A percentile compares a stretch with the other conserved stretches of the same genome.
phyloP scores from a whole-genome alignment of 768 basidiomycete species.

The Coprinopsis cinerea region DNA sequence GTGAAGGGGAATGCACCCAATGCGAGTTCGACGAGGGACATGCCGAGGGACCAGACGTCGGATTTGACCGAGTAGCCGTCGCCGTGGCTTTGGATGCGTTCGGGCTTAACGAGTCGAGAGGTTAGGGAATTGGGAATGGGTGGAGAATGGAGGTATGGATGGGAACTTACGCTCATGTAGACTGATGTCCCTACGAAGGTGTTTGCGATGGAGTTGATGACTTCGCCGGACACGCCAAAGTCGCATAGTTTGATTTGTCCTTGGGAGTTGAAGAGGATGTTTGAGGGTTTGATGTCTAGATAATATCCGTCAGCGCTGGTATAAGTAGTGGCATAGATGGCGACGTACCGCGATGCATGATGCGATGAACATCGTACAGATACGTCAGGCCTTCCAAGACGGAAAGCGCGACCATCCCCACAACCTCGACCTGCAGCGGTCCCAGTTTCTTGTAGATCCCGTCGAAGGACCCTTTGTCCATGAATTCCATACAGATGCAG shows the following conservation, averaged over 20 bases:
- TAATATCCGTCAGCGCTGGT: neutral
- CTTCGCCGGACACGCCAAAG: conserved; percentile 97
- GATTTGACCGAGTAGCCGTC: conserved; percentile 87
- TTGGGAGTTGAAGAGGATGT: conserved; percentile 89
- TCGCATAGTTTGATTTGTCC: conserved; percentile 99
- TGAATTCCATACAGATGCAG: conserved; percentile 97
- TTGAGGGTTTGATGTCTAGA: conserved; percentile 97
- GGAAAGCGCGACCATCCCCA: conserved; percentile 89
- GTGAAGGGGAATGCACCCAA: conserved; percentile 98
- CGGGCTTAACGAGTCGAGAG: too few relatives aligned
- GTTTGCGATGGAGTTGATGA: conserved; percentile 98
- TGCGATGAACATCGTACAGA: conserved; percentile 93
- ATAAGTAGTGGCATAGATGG: neutral
- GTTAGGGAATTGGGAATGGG: too few relatives aligned
- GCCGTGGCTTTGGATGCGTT: conserved; percentile 96
- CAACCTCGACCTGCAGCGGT: conserved; percentile 84
- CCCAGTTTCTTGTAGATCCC: conserved; percentile 94
- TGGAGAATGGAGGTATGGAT: conserved; percentile 10
- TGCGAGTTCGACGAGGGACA: conserved; percentile 93
- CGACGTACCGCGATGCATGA: conserved; percentile 87
- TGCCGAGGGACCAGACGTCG: conserved; percentile 97
- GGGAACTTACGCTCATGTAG: conserved; percentile 89
- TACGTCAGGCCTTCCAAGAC: conserved; percentile 95
- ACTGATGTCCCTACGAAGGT: conserved; percentile 99
- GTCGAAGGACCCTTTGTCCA: conserved; percentile 93